Conservation (phyloP, 495 filamentous ascomycete genomes). For the Xylaria telfairii region DNA sequence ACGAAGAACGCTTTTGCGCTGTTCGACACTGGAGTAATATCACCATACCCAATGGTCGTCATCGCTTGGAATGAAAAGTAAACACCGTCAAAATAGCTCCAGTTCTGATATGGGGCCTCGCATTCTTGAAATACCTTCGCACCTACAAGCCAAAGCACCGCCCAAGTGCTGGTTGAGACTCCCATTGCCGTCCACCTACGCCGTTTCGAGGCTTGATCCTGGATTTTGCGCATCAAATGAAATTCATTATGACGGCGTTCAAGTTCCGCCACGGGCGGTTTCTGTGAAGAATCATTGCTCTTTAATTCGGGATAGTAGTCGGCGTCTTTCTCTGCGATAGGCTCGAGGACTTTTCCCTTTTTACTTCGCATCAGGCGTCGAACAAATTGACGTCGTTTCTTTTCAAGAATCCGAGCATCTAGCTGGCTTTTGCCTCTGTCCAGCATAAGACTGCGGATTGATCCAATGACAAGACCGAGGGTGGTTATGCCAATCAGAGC, state of each 20-base stretch:
- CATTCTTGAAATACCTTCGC: constrained; percentile 70
- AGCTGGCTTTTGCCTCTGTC: constrained; percentile 77
- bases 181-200: constrained; percentile 72
- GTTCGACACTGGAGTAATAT: constrained; percentile 72
- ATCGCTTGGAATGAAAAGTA: constrained; percentile 84
- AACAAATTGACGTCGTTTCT: constrained; percentile 64
- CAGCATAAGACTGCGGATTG: constrained; percentile 78
- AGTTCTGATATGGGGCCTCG: constrained; percentile 55
- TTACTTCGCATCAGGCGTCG: constrained; percentile 53
- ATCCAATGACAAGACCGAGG: constrained; percentile 83
- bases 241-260: constrained; percentile 77
- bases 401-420: constrained; percentile 71
- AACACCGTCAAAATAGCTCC: constrained; percentile 81
- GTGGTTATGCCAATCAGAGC: constrained; percentile 81
- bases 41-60: constrained; percentile 87
- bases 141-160: constrained; percentile 80
- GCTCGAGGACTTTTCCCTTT: constrained; percentile 56
- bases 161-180: constrained; percentile 67
- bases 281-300: background rate
- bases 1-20: constrained; percentile 83
- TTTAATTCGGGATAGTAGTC: constrained; percentile 21
- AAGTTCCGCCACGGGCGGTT: constrained; percentile 52
- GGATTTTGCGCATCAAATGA: constrained; percentile 80
- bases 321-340: constrained; percentile 45
- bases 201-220: constrained; percentile 64